phyloP scores from a whole-genome alignment of 805 yeast genomes.

The Tetrapisispora arboricola region DNA sequence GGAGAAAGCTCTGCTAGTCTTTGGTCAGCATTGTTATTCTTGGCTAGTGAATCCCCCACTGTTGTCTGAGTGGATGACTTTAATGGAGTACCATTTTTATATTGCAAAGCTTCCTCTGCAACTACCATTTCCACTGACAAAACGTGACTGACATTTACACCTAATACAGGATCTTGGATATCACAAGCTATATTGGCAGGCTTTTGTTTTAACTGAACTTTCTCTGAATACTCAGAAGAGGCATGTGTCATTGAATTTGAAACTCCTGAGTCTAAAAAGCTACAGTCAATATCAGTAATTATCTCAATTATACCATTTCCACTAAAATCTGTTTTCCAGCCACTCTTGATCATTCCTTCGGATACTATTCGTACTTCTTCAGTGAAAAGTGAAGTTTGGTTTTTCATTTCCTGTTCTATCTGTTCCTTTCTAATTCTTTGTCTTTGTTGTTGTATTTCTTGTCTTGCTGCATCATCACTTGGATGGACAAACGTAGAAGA shows the following conservation, averaged over 20 bases:
- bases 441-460: constrained; percentile 24
- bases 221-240: constrained; percentile 30
- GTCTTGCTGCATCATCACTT: constrained; percentile 29
- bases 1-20: constrained; percentile 38
- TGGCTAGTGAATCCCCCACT: not conserved
- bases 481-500: constrained; percentile 26
- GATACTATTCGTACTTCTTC: constrained; percentile 70
- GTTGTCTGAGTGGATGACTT: not conserved
- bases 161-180: constrained; percentile 69
- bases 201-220: constrained; percentile 20
- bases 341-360: constrained; percentile 72
- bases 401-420: constrained; percentile 24
- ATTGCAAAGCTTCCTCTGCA: constrained; percentile 72
- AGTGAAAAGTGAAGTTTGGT: constrained; percentile 38
- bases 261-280: constrained; percentile 46
- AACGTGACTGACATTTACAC: constrained; percentile 66
- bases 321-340: constrained; percentile 91
- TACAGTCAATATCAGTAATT: constrained; percentile 57
- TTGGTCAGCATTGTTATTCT: constrained; percentile 24
- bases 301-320: constrained; percentile 73
- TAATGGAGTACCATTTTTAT: constrained; percentile 26
- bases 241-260: constrained; percentile 36
- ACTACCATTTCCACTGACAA: constrained; percentile 83
- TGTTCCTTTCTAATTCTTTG: constrained; percentile 24
- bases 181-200: constrained; percentile 59